Conservation (phyloP, 2,329 filamentous ascomycete species). For the Dichotomopilus funicola region DNA sequence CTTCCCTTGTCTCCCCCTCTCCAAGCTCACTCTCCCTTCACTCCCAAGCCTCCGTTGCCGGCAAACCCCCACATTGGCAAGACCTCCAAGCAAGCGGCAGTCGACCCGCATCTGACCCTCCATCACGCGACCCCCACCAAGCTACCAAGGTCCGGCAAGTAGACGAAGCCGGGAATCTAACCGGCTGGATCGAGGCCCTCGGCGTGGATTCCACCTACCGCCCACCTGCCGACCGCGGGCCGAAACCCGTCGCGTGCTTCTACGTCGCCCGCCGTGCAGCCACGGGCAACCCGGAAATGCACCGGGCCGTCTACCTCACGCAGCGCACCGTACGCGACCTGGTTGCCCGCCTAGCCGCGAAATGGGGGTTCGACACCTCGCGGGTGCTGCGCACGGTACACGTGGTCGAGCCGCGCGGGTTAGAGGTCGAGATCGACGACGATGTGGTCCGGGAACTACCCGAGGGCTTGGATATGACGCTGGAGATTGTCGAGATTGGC, state of each 20-base stretch:
- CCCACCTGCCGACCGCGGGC: constrained; percentile 61
- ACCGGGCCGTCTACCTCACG: constrained; percentile 80
- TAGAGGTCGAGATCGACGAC: constrained; percentile 84
- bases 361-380: constrained; percentile 71
- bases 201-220: constrained; percentile 84
- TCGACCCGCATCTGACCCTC: constrained; percentile 36
- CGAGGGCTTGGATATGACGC: constrained; percentile 87
- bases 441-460: constrained; percentile 76
- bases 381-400: constrained; percentile 66
- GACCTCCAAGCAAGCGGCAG: constrained; percentile 45
- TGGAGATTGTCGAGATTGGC: constrained; percentile 53
- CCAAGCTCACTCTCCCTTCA: constrained; percentile 59
- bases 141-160: constrained; percentile 46
- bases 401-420: constrained; percentile 63
- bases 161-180: constrained; percentile 58
- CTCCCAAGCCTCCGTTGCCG: constrained; percentile 46
- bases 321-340: constrained; percentile 72
- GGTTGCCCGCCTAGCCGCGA: constrained; percentile 63
- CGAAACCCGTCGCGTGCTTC: constrained; percentile 79
- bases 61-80: constrained; percentile 46
- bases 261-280: constrained; percentile 59
- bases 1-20: constrained; percentile 58
- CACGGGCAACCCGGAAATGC: constrained; percentile 52
- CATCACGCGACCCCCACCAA: constrained; percentile 31
- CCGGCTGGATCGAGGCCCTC: constrained; percentile 82